Percentiles rank a stretch among this genome's conserved stretches.
These are phyloP conservation scores for Cyclotella atomus DNA, from an alignment of 108 stramenopile genomes.

Conservation along the genomic window DNA sequence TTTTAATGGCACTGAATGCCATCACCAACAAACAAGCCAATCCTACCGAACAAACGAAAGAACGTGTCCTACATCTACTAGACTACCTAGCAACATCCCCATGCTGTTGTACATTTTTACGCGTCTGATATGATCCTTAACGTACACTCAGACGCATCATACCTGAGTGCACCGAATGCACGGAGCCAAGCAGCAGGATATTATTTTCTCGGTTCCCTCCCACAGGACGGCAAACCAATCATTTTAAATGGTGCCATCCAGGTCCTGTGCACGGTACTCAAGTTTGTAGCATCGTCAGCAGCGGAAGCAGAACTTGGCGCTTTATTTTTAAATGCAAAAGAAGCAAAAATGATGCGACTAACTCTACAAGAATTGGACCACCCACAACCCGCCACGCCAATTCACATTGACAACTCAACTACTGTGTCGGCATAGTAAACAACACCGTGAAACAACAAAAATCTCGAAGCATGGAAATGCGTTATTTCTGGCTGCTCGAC, in stretches of 20 bases:
- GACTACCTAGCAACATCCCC: constrained; percentile 53
- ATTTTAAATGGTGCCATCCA: constrained; percentile 33
- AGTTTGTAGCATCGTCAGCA: constrained; percentile 42
- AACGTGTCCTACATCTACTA: constrained; percentile 15
- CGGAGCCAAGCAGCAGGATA: constrained; percentile 41
- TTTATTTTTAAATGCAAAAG: constrained; percentile 42
- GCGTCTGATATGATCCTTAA: constrained; percentile 51
- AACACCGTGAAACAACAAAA: constrained; percentile 55
- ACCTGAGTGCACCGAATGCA: constrained; percentile 40
- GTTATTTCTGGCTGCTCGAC: constrained; percentile 16
- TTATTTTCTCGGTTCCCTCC: constrained; percentile 28
- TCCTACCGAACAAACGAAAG: constrained; percentile 18
- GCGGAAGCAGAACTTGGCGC: constrained; percentile 59
- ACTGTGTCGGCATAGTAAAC: constrained; percentile 55
- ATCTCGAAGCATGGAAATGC: constrained; percentile 37
- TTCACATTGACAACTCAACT: constrained; percentile 48
- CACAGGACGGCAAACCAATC: constrained; percentile 11
- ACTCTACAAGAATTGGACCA: constrained; percentile 47
- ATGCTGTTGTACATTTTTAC: constrained; percentile 39
- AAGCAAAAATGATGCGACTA: constrained; percentile 30
- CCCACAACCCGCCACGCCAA: constrained; percentile 51
- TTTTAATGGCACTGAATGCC: constrained; percentile 52
- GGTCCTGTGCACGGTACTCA: constrained; percentile 28
- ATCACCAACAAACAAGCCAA: constrained; percentile 43
- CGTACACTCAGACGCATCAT: constrained; percentile 21